These are phyloP conservation scores for Globisporangium splendens DNA, from an alignment of 352 stramenopile species.

Conservation along the genomic window DNA sequence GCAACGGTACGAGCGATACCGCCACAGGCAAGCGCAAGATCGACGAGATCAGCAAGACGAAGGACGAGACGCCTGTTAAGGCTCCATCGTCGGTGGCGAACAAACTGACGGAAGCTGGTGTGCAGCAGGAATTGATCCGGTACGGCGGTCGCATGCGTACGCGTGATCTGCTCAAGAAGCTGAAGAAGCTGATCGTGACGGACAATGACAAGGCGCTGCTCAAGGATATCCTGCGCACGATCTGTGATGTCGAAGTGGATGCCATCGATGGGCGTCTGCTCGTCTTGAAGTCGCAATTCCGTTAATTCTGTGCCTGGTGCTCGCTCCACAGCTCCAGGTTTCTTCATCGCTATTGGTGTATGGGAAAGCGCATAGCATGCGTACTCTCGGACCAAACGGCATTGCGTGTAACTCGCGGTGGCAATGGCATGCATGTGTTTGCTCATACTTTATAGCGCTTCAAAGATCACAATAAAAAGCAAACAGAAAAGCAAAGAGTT, in stretches of 20 bases:
- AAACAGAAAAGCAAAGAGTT: too few relatives aligned
- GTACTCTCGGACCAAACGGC: too few relatives aligned
- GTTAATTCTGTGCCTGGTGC: slow-evolving; percentile 27
- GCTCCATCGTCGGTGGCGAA: slow-evolving; percentile 29
- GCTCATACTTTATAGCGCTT: too few relatives aligned
- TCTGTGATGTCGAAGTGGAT: slow-evolving; percentile 84
- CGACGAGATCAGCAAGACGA: slow-evolving; percentile 28
- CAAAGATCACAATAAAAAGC: too few relatives aligned
- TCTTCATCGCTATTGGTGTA: too few relatives aligned
- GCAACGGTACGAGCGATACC: slow-evolving; percentile 21
- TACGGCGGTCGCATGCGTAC: slow-evolving; percentile 82
- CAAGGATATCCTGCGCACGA: slow-evolving; percentile 84
- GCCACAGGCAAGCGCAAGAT: slow-evolving; percentile 48
- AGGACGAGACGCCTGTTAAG: slow-evolving; percentile 52
- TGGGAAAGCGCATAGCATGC: too few relatives aligned
- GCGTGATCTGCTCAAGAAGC: slow-evolving; percentile 69
- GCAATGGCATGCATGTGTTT: too few relatives aligned
- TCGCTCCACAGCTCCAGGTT: too few relatives aligned
- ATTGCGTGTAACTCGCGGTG: too few relatives aligned
- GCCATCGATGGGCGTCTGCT: slow-evolving; percentile 78
- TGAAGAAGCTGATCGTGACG: slow-evolving; percentile 80
- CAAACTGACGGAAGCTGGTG: slow-evolving; percentile 74
- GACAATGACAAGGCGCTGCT: slow-evolving; percentile 80
- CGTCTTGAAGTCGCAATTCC: slow-evolving; percentile 86
- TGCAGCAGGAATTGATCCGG: slow-evolving; percentile 81